Base-by-base conservation (phyloP, 768 basidiomycete genomes). In the Hericium erinaceus region DNA sequence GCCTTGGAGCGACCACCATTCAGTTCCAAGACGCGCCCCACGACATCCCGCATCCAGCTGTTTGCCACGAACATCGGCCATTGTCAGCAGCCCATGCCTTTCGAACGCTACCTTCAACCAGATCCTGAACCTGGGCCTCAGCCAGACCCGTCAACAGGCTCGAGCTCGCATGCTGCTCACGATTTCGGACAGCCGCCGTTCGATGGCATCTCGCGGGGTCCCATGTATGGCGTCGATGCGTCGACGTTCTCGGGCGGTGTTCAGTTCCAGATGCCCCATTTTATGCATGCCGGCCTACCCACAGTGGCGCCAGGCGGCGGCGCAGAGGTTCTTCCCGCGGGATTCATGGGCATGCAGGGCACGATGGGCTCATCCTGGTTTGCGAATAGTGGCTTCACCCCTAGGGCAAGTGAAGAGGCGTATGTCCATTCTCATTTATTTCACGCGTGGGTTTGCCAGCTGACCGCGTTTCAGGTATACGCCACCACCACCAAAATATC, bases 251-350 rank as follows among this genome's bases (percentile, higher is more conserved):
- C 75, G 57, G 49, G 49, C 24, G 16, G 16, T 12, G 28, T 51
- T 10, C 49, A 51, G 49, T 78, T 88, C 61, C 83, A 86, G 68
- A 73, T 89, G 39, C 87, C 87, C 3, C 75, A 78, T 26, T 88
- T 85, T 67, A 78, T 89, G 70, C 73, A 80, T 64, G 70, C 69
- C 59, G 77, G 77, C 3, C 74, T 78, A 0, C 84, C 87, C 26
- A 77, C 78, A 1, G 76, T 89, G 20, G 84, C 84, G 1, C 81
- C 77, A 2, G 87, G 86, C 20, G 87, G 87, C 22, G 87, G 89
- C 39, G 87, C 84, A 10, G 89, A 89, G 69, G 81, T 85, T 13
- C 66, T 89, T n/a, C 80, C 84, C 11, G 20, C 56, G 2, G 50
- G 52, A 15, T 48, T 61, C 20, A 44, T 40, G 16, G 41, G 54